Conservation (phyloP, 75 land plant species). For the Picea sitchensis region DNA sequence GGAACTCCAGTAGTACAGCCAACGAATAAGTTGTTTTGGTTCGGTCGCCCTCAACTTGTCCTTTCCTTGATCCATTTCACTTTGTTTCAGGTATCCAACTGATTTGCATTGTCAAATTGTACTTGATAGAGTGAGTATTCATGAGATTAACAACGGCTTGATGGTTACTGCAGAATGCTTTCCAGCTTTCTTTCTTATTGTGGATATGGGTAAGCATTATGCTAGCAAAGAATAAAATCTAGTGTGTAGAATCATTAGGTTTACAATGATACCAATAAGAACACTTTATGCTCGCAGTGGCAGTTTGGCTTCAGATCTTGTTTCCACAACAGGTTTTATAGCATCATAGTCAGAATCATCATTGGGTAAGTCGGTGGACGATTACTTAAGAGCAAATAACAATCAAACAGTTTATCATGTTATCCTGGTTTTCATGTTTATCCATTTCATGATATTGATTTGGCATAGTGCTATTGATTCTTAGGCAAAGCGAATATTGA, state of each 20-base stretch:
- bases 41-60: conserved; percentile 36
- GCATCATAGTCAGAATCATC: conserved; percentile 16
- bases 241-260: background rate
- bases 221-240: too few relatives aligned
- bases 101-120: too few relatives aligned
- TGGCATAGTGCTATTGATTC: background rate
- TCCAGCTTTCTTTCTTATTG: conserved; percentile 62
- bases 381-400: background rate
- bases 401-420: too few relatives aligned
- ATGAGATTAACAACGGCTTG: background rate
- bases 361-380: conserved; percentile 17
- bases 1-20: conserved; percentile 39
- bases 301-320: conserved; percentile 34
- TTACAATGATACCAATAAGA: background rate
- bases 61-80: conserved; percentile 48
- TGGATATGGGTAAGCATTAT: conserved; percentile 55
- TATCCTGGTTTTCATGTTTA: too few relatives aligned
- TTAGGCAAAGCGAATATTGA: too few relatives aligned
- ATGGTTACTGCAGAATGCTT: conserved; percentile 49
- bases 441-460: too few relatives aligned
- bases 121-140: too few relatives aligned
- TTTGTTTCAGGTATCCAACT: conserved; percentile 41
- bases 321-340: conserved; percentile 19
- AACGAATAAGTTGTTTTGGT: conserved; percentile 61
- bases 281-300: conserved; percentile 13